phyloP scores from a whole-genome alignment of 805 yeast genomes.

The Myxozyma monticola region DNA sequence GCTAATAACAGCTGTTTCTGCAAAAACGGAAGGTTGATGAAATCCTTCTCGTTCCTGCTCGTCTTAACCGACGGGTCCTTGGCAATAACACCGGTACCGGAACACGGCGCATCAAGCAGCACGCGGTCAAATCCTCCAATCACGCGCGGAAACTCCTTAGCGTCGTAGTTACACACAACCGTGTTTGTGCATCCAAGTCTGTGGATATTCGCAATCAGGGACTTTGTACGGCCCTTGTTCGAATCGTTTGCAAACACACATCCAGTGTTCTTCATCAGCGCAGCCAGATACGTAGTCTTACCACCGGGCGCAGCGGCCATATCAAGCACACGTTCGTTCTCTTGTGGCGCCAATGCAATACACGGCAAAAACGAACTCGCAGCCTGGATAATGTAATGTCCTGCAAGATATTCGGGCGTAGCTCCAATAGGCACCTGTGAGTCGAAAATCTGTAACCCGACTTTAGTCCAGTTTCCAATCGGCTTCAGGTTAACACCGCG shows the following conservation, averaged over 20 bases:
- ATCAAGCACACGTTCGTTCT: constrained; percentile 90
- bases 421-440: constrained; percentile 99
- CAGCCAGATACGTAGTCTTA: constrained; percentile 90
- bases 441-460: constrained; percentile 94
- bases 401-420: constrained; percentile 97
- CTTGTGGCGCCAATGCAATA: constrained; percentile 97
- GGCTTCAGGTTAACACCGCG: constrained; percentile 98
- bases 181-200: constrained; percentile 96
- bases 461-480: constrained; percentile 97
- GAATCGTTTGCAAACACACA: constrained; percentile 96
- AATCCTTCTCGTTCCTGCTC: constrained; percentile 92
- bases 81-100: constrained; percentile 99
- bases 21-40: constrained; percentile 92
- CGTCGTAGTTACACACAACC: constrained; percentile 95
- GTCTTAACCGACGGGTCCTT: constrained; percentile 94
- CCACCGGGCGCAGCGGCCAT: constrained; percentile 99
- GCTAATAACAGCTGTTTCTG: constrained; percentile 91
- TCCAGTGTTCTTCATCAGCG: constrained; percentile 97
- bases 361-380: constrained; percentile 98
- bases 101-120: constrained; percentile 96
- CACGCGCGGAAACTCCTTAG: constrained; percentile 96
- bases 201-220: constrained; percentile 94
- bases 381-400: constrained; percentile 96
- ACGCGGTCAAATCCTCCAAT: constrained; percentile 98
- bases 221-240: constrained; percentile 93